phyloP scores from a whole-genome alignment of 805 yeast species.

The Yamadazyma ubonensis region DNA sequence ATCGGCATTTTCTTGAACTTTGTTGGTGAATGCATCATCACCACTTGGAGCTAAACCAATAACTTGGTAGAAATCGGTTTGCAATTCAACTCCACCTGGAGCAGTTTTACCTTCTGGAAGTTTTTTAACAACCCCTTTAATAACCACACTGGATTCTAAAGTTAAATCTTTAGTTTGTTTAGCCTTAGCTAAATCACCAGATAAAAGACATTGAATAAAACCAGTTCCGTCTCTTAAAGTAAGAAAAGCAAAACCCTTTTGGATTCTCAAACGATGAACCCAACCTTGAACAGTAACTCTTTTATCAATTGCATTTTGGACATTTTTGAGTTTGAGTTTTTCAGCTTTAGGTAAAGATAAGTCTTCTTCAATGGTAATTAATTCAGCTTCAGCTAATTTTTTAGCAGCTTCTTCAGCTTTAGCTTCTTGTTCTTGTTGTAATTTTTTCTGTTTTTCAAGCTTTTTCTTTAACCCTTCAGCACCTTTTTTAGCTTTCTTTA shows the following conservation, averaged over 20 bases:
- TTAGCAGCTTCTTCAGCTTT: constrained; percentile 59
- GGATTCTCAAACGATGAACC: constrained; percentile 92
- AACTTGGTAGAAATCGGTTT: constrained; percentile 85
- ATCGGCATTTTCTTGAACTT: constrained; percentile 89
- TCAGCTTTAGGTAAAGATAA: constrained; percentile 65
- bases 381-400: constrained; percentile 72
- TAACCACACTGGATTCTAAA: constrained; percentile 76
- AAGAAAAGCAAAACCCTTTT: constrained; percentile 87
- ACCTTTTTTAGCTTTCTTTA: constrained; percentile 95
- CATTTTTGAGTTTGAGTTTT: constrained; percentile 60
- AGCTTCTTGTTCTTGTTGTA: constrained; percentile 62
- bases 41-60: constrained; percentile 96
- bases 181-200: constrained; percentile 92
- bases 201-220: constrained; percentile 77
- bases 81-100: constrained; percentile 94
- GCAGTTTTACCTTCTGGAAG: constrained; percentile 96
- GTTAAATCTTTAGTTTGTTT: constrained; percentile 82
- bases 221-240: constrained; percentile 97
- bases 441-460: constrained; percentile 61
- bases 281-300: constrained; percentile 88
- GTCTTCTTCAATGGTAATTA: constrained; percentile 73
- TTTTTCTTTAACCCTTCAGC: constrained; percentile 88
- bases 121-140: constrained; percentile 77
- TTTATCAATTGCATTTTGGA: constrained; percentile 55
- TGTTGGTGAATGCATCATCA: constrained; percentile 92